Evolutionary conservation across 2,329 filamentous ascomycete species (phyloP), one percentile per base, ranked within the genome.

Genomic region (Cryphonectria radicalis): DNA sequence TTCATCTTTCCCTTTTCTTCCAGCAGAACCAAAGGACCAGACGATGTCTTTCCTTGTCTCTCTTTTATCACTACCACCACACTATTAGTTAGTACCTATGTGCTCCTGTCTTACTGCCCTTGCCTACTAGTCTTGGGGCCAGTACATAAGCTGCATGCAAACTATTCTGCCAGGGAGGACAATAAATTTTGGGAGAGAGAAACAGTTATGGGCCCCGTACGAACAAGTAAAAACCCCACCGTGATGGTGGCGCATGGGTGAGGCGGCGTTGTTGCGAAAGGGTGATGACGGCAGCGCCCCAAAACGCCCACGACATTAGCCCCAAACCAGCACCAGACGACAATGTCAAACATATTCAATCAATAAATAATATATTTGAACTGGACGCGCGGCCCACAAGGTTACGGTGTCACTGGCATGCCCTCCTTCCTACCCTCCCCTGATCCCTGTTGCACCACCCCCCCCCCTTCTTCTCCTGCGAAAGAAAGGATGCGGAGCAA

Each of bases 341-440:
- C 46, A 50, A 50, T n/a, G 10, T 11, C 46, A 28, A 28, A 28
- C 53, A 22, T 8, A 28, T 28, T 55, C 53, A 13, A 40, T 40
- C 13, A 40, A 40, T 3, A 40, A 40, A 3, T 11, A 11, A 11
- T 11, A 28, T 28, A 55, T 32, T 25, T 28, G 11, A 28, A 8
- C 25, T 62, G 57, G 19, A 62, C 57, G 57, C 57, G 57, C 57
- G 57, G 57, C 57, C 57, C 57, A 37, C 57, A 4, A 32, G 57
- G 17, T 17, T 62, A 13, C 6, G 32, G 28, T 62, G 7, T 37
- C 57, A 35, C 22, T 35, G n/a, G 53, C 32, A 37, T 32, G 25
- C 8, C 37, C 37, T 6, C 28, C 17, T 32, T 10, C 32, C 32
- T 32, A 4, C 32, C 32, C 32, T 32, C 32, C 32, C 46, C 22